Evolutionary conservation across 2,329 filamentous ascomycete genomes (phyloP).

Genomic region (Sarocladiaceae sp.): DNA sequence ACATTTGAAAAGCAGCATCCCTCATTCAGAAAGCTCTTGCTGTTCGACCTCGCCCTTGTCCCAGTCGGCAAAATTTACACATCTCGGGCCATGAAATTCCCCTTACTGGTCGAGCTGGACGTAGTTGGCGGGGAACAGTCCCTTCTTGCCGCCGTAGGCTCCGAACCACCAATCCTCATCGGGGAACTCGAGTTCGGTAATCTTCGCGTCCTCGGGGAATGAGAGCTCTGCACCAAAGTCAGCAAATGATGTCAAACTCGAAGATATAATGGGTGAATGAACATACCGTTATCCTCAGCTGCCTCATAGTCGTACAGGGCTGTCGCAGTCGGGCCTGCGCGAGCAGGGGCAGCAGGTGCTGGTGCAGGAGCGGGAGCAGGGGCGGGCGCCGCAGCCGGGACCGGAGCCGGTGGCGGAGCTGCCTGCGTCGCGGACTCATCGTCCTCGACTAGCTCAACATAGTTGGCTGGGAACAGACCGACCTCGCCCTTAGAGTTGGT

Average conservation of each 20-base stretch:
- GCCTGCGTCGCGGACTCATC: constrained; percentile 33
- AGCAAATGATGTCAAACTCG: constrained; percentile 13
- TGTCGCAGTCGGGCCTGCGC: constrained; percentile 61
- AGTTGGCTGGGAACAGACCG: constrained; percentile 94
- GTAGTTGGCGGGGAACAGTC: constrained; percentile 77
- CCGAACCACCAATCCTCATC: constrained; percentile 99
- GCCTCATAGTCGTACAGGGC: constrained; percentile 96
- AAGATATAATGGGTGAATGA: neutral
- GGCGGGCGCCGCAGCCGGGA: constrained; percentile 25
- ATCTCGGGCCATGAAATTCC: no score
- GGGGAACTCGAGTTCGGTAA: constrained; percentile 84
- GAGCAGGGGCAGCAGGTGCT: constrained; percentile 31
- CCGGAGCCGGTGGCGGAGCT: constrained; percentile 17
- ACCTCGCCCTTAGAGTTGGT: constrained; percentile 77
- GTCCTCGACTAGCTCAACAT: constrained; percentile 77
- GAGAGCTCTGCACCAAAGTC: constrained; percentile 52
- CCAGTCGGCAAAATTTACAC: no score
- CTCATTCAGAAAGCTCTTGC: no score
- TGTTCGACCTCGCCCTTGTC: no score
- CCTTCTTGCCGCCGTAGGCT: constrained; percentile 69
- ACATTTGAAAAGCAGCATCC: no score
- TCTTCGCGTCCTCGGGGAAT: constrained; percentile 83
- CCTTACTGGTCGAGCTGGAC: constrained; percentile 49
- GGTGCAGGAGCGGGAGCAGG: constrained; percentile 23
- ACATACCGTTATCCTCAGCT: constrained; percentile 80